Conservation (phyloP, 2,329 filamentous ascomycete species). For the Ceratocystis diversiconidia region DNA sequence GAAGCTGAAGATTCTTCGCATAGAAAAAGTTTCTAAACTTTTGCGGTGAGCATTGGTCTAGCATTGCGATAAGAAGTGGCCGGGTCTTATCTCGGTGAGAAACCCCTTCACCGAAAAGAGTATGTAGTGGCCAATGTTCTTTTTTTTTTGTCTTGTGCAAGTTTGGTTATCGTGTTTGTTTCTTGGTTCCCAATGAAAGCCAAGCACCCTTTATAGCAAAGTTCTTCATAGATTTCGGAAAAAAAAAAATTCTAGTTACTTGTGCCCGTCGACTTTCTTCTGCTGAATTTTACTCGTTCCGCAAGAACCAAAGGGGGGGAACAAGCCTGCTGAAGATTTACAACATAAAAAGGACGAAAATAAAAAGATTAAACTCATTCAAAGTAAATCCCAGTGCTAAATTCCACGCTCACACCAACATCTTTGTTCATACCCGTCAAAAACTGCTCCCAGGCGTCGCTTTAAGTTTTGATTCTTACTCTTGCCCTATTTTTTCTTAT, state of each 20-base stretch:
- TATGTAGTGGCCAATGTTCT: not conserved
- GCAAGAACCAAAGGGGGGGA: not conserved
- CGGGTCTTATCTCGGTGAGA: slow-evolving; percentile 4
- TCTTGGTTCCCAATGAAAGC: too few species aligned
- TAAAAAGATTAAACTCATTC: not conserved
- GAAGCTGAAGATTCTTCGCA: not conserved
- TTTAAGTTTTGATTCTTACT: not conserved
- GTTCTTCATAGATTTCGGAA: too few species aligned
- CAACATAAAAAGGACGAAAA: not conserved
- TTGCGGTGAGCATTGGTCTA: slow-evolving; percentile 7
- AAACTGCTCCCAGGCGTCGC: not conserved
- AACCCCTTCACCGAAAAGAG: not conserved
- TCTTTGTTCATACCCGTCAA: not conserved
- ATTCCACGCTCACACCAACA: not conserved
- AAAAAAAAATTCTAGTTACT: too few species aligned
- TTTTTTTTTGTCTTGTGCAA: not conserved
- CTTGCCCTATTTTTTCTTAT: not conserved
- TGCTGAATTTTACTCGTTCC: not conserved
- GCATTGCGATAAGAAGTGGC: not conserved
- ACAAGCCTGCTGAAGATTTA: not conserved
- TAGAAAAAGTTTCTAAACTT: slow-evolving; percentile 7
- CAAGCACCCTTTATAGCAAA: too few species aligned
- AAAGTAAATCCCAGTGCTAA: not conserved
- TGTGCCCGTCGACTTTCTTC: too few species aligned
- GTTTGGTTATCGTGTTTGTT: too few species aligned